Evolutionary conservation across 148 eudicot species (phyloP).

Genomic region (Nepenthes gracilis): DNA sequence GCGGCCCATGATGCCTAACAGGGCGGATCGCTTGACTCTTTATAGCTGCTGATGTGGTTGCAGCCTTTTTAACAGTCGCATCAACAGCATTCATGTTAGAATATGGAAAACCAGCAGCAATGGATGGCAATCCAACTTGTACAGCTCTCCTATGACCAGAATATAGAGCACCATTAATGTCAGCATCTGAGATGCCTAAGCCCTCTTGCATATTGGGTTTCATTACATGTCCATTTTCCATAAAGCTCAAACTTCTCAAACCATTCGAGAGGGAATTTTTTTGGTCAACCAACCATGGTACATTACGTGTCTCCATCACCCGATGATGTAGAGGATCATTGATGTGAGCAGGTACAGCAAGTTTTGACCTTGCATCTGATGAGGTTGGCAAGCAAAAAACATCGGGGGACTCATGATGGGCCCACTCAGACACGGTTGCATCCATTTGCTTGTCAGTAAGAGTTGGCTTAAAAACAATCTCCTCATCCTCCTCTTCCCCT

Average conservation of each 20-base stretch:
- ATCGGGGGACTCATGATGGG: constrained; percentile 6
- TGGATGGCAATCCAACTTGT: constrained; percentile 20
- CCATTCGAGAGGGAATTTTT: constrained; percentile 25
- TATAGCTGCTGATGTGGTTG: constrained; percentile 18
- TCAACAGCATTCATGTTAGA: constrained; percentile 14
- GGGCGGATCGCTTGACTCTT: constrained; percentile 37
- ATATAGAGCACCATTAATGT: constrained; percentile 10
- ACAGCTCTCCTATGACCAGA: constrained; percentile 19
- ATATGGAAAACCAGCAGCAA: constrained; percentile 17
- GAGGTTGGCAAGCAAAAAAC: constrained; percentile 10
- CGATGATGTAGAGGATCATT: constrained; percentile 14
- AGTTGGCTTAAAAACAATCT: constrained; percentile 46
- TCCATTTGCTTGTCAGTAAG: constrained; percentile 28
- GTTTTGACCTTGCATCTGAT: constrained; percentile 7
- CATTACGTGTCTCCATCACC: constrained; percentile 14
- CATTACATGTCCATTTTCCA: constrained; percentile 20
- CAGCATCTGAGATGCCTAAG: constrained; percentile 10
- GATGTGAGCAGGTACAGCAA: constrained; percentile 8
- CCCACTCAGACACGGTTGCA: constrained; percentile 11
- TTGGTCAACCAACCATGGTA: constrained; percentile 23
- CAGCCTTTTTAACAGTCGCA: constrained; percentile 15
- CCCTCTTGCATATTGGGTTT: constrained; percentile 19
- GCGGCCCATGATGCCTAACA: constrained; percentile 60
- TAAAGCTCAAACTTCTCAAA: constrained; percentile 22
- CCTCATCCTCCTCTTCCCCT: constrained; percentile 54